These are phyloP conservation scores for Boletus bicolor DNA, from an alignment of 768 basidiomycete species.

Conservation along the genomic window DNA sequence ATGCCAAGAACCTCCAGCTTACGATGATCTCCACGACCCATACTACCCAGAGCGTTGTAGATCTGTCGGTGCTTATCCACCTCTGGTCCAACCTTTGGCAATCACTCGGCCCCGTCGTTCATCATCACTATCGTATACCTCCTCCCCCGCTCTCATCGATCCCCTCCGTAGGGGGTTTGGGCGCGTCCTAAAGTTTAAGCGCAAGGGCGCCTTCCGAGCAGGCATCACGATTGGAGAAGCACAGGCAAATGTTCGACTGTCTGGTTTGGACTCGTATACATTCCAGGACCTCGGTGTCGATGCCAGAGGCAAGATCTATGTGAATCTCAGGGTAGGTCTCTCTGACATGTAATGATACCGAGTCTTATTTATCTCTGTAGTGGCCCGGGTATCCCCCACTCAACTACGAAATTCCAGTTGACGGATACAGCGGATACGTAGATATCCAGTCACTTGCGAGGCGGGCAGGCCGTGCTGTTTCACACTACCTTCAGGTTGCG, in stretches of 20 bases:
- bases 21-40: constrained; percentile 52
- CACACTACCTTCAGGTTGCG: constrained; percentile 70
- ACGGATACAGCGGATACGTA: constrained; percentile 61
- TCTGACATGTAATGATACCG: background rate
- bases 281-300: constrained; percentile 67
- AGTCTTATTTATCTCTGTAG: constrained; percentile 32
- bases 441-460: constrained; percentile 66
- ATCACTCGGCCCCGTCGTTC: constrained; percentile 33
- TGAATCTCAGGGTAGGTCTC: constrained; percentile 56
- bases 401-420: constrained; percentile 73
- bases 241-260: constrained; percentile 58
- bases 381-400: constrained; percentile 69
- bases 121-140: constrained; percentile 39
- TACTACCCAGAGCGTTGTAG: constrained; percentile 42
- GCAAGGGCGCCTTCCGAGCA: constrained; percentile 61
- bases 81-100: constrained; percentile 22
- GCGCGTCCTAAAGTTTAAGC: constrained; percentile 66
- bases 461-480: constrained; percentile 65
- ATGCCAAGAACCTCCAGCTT: constrained; percentile 35
- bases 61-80: constrained; percentile 19
- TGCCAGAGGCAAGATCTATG: constrained; percentile 51
- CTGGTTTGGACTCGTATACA: constrained; percentile 60
- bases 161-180: constrained; percentile 48
- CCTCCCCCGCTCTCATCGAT: constrained; percentile 37
- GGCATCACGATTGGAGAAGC: constrained; percentile 70